phyloP scores from a whole-genome alignment of 2,329 filamentous ascomycete species.

The Capronia coronata region DNA sequence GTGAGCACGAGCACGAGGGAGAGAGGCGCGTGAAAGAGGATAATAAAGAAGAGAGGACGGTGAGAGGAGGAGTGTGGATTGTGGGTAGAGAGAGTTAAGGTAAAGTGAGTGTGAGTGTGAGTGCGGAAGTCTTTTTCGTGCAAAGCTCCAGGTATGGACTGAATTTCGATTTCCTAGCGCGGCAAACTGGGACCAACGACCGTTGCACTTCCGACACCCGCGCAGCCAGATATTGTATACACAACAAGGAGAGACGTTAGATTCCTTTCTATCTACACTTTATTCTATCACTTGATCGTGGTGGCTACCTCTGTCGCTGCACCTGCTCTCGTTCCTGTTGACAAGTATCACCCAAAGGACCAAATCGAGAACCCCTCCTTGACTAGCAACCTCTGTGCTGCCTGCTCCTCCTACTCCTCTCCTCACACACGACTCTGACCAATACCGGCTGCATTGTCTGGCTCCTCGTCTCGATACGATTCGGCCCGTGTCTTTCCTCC shows the following conservation, averaged over 20 bases:
- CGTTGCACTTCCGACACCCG: not conserved
- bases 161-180: conserved; percentile 24
- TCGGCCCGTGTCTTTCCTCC: not conserved
- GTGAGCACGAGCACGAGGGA: conserved; percentile 4
- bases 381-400: not conserved
- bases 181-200: conserved; percentile 7
- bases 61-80: conserved; percentile 13
- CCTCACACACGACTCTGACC: not conserved
- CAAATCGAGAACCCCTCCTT: not conserved
- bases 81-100: not conserved
- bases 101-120: conserved; percentile 9
- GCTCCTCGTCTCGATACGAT: conserved; percentile 2
- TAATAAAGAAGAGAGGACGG: conserved; percentile 7
- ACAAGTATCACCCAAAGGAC: too few species aligned
- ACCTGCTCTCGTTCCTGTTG: too few species aligned
- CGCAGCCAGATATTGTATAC: not conserved
- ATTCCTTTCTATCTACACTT: too few species aligned
- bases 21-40: conserved; percentile 1
- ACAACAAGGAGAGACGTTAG: too few species aligned
- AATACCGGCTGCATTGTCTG: not conserved
- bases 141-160: conserved; percentile 8
- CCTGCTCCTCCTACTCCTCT: not conserved
- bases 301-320: too few species aligned
- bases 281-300: too few species aligned
- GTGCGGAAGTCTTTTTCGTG: conserved; percentile 4